Conservation (phyloP, 306 rosid genomes). For the Fragaria vesca region DNA sequence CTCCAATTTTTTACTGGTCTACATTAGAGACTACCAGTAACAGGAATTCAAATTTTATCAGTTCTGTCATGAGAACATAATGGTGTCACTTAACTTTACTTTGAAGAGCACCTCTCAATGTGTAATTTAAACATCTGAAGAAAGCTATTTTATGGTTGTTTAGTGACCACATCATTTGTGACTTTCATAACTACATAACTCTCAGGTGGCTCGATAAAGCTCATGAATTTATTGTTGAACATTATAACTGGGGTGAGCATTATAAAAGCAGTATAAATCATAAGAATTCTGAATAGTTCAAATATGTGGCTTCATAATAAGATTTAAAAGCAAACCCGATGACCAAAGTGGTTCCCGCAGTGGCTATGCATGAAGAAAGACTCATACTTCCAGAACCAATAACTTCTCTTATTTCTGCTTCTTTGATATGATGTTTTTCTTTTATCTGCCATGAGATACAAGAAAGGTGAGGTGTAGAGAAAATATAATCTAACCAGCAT, state of each 20-base stretch:
- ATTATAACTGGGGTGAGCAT: background rate
- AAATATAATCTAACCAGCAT: background rate
- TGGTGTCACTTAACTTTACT: background rate
- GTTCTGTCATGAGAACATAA: background rate
- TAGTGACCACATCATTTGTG: background rate
- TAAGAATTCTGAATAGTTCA: background rate
- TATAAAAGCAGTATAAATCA: background rate
- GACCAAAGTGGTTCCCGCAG: conserved; percentile 84
- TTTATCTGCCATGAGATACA: conserved; percentile 48
- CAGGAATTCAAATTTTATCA: background rate
- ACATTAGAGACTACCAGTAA: background rate
- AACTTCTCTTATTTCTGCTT: conserved; percentile 57
- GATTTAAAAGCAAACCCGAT: conserved; percentile 60
- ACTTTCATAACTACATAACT: background rate
- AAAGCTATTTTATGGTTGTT: background rate
- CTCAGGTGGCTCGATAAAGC: background rate
- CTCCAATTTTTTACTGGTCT: background rate
- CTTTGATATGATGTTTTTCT: conserved; percentile 43
- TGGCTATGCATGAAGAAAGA: conserved; percentile 69
- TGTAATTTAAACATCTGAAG: background rate
- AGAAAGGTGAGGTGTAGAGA: conserved; percentile 4
- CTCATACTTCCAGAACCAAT: conserved; percentile 50
- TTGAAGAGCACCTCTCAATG: background rate
- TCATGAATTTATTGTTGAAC: background rate
- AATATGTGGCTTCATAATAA: background rate